Evolutionary conservation across 768 basidiomycete genomes (phyloP), one percentile per base, ranked within the genome.

Genomic region (Candolleomyces eurysporus): DNA sequence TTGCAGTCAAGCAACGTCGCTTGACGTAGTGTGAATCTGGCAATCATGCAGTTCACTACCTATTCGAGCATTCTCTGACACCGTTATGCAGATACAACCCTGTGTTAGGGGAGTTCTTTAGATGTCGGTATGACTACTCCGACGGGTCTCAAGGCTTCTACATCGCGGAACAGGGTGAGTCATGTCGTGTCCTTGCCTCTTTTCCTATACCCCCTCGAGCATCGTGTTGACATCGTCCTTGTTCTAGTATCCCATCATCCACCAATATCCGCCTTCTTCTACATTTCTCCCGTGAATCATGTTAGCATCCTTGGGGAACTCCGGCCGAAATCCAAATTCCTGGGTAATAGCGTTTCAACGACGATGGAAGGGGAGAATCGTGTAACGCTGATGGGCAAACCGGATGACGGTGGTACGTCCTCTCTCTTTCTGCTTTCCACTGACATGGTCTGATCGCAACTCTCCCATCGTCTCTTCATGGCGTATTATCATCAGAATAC

Each of bases 301-400:
- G 77, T 99, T 57, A 80, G 83, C 62, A 92, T 99, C 66, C 82
- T 92, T 59, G 97, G 97, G 42, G 97, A 99, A 72, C 82, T 99
- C 57, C 84, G 92, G 65, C 97, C 97, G 26, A 98, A 98, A 76
- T 93, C 91, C 54, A 94, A 88, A 72, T 99, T 99, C 75, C 82
- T 99, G 61, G 97, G 97, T 2, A 99, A 99, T 76, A 93, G 91
- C 64, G 97, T 97, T 16, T 91, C 93, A 56, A 99, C 95, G 30
- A 88, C 83, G 51, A 96, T 98, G 95, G 96, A 97, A 69, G 96
- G 96, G 57, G 92, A 96, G 77, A 96, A 95, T 71, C 82, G 95
- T 58, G 87, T 98, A 64, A 84, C 82, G 51, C 78, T 98, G 19
- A 81, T 96, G 73, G 91, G 91, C 48, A 84, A 84, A 53, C 92